Evolutionary conservation across 768 basidiomycete genomes (phyloP).

Genomic region (Mrakia frigida): DNA sequence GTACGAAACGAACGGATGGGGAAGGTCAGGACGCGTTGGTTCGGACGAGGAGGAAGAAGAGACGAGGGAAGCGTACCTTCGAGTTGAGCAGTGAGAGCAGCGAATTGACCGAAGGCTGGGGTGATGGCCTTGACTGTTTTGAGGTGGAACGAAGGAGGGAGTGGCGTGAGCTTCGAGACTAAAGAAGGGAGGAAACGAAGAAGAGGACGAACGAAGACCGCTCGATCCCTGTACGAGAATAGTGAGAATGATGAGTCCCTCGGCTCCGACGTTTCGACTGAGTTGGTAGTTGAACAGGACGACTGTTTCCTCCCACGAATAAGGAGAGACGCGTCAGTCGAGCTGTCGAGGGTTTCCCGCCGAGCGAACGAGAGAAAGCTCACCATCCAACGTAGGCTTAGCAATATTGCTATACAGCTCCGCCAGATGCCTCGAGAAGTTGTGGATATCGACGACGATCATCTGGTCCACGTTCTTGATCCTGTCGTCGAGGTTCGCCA

Average conservation of each 20-base stretch:
- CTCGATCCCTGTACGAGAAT: constrained; percentile 79
- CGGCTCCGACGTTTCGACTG: constrained; percentile 87
- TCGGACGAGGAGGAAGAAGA: neutral
- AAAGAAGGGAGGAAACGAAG: neutral
- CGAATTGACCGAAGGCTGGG: constrained; percentile 85
- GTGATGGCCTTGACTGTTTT: constrained; percentile 56
- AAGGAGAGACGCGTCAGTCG: neutral
- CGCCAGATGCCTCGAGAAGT: constrained; percentile 81
- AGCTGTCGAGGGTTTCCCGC: neutral
- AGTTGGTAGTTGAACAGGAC: constrained; percentile 95
- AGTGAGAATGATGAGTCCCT: constrained; percentile 77
- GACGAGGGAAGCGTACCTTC: constrained; percentile 7
- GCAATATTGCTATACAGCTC: constrained; percentile 88
- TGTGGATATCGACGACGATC: constrained; percentile 64
- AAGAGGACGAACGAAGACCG: constrained; percentile 58
- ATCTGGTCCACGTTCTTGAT: constrained; percentile 63
- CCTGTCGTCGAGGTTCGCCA: constrained; percentile 90
- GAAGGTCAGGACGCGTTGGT: no score
- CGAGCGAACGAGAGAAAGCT: neutral
- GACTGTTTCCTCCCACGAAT: constrained; percentile 73
- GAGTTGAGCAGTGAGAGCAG: constrained; percentile 54
- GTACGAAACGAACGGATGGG: neutral
- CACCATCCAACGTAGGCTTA: constrained; percentile 74
- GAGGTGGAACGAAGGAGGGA: neutral
- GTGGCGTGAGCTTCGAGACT: neutral